Evolutionary conservation across 2,329 filamentous ascomycete genomes (phyloP).

Genomic region (Arachnopeziza araneosa): DNA sequence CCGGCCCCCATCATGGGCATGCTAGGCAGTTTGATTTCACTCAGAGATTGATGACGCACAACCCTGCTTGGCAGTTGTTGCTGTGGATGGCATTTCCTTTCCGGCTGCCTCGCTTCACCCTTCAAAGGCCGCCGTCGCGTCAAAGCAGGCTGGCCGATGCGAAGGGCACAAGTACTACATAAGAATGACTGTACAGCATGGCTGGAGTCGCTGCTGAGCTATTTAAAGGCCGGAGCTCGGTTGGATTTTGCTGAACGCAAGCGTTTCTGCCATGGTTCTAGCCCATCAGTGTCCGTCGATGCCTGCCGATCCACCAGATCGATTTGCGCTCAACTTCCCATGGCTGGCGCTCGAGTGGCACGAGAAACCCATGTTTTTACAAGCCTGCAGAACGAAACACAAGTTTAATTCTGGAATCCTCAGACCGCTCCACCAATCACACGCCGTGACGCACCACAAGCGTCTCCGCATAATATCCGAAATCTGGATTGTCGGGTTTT

Average conservation of each 20-base stretch:
- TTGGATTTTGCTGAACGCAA: too few species aligned
- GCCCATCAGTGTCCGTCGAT: neutral
- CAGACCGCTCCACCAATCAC: neutral
- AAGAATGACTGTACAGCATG: too few species aligned
- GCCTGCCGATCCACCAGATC: conserved; percentile 4
- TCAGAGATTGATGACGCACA: neutral
- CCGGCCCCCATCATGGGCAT: neutral
- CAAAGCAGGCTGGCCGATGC: neutral
- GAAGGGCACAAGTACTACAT: neutral
- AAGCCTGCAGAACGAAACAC: conserved; percentile 4
- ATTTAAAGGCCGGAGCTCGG: too few species aligned
- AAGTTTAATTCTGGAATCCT: conserved; percentile 5
- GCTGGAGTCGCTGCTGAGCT: too few species aligned
- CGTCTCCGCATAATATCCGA: conserved; percentile 17
- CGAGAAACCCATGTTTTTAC: conserved; percentile 5
- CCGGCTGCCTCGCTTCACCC: neutral
- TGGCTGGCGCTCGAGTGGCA: neutral
- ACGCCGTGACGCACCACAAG: neutral
- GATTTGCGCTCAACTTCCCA: conserved; percentile 15
- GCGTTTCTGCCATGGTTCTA: neutral
- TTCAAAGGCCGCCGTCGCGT: too few species aligned
- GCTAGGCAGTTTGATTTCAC: neutral
- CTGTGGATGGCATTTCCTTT: neutral
- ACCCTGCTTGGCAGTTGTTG: neutral
- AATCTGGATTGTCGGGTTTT: conserved; percentile 7